Conservation (phyloP, 257 asterid genomes). For the Haberlea rhodopensis region DNA sequence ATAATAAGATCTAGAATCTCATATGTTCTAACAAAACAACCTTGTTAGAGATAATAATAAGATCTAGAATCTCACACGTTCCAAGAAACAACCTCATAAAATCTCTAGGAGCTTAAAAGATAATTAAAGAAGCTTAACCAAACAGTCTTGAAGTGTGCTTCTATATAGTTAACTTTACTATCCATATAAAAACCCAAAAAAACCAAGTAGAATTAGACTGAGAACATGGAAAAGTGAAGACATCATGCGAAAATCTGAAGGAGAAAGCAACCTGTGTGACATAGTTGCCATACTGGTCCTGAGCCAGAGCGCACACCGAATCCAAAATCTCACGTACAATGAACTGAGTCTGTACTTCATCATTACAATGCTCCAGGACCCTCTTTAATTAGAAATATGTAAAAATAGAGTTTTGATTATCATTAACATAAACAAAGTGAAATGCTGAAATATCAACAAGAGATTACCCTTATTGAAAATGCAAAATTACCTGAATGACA, state of each 20-base stretch:
- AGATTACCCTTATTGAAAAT: neutral
- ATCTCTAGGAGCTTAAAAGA: neutral
- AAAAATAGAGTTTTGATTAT: conserved; percentile 10
- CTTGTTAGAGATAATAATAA: too few relatives aligned
- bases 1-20: too few relatives aligned
- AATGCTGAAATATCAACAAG: conserved; percentile 4
- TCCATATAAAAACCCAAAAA: neutral
- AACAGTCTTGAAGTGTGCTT: neutral
- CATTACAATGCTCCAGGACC: conserved; percentile 60
- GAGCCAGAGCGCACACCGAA: conserved; percentile 61
- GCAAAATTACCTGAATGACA: conserved; percentile 55
- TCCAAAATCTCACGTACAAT: conserved; percentile 59
- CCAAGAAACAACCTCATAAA: neutral
- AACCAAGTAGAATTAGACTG: neutral
- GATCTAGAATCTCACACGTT: neutral
- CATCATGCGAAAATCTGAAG: neutral
- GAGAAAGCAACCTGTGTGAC: conserved; percentile 46
- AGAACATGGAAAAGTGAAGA: neutral
- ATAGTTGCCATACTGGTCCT: conserved; percentile 74
- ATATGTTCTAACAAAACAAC: too few relatives aligned
- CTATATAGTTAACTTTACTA: neutral
- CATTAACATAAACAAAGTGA: conserved; percentile 3
- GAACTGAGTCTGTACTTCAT: conserved; percentile 47
- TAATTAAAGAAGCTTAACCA: neutral
- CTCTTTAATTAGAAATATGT: conserved; percentile 41